A percentile compares a stretch with the other conserved stretches of the same genome.
Conservation (phyloP, 2,329 filamentous ascomycete species). For the Colletotrichum shisoi region DNA sequence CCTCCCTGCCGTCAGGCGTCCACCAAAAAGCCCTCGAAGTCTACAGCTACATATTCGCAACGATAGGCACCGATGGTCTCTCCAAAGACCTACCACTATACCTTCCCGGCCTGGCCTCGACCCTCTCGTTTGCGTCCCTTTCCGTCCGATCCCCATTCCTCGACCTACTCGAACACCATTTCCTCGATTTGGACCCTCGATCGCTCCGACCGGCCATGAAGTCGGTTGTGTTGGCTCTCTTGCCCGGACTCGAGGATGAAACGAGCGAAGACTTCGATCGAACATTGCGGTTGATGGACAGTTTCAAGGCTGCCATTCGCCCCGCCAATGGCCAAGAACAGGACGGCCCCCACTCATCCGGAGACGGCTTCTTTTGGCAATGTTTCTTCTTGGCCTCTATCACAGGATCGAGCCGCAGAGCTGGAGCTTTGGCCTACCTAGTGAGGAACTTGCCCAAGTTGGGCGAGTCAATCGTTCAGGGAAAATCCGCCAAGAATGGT, state of each 20-base stretch:
- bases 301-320: constrained; percentile 74
- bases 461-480: constrained; percentile 52
- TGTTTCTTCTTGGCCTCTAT: constrained; percentile 94
- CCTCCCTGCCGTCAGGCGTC: constrained; percentile 90
- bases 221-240: constrained; percentile 83
- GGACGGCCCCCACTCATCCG: constrained; percentile 63
- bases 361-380: constrained; percentile 96
- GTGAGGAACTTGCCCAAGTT: constrained; percentile 79
- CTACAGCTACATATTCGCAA: constrained; percentile 86
- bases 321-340: constrained; percentile 60
- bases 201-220: constrained; percentile 87
- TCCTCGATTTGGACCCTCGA: constrained; percentile 74
- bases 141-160: constrained; percentile 88
- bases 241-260: constrained; percentile 94
- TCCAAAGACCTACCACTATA: constrained; percentile 86
- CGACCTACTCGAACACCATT: constrained; percentile 80
- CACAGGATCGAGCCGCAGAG: constrained; percentile 82
- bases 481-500: constrained; percentile 45
- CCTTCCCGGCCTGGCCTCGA: constrained; percentile 85
- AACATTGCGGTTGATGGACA: constrained; percentile 79
- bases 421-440: constrained; percentile 88
- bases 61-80: constrained; percentile 82
- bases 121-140: constrained; percentile 92
- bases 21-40: constrained; percentile 97
- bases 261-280: constrained; percentile 96